These are phyloP conservation scores for Scutellaria minor DNA, from an alignment of 257 asterid genomes.

Conservation along the genomic window DNA sequence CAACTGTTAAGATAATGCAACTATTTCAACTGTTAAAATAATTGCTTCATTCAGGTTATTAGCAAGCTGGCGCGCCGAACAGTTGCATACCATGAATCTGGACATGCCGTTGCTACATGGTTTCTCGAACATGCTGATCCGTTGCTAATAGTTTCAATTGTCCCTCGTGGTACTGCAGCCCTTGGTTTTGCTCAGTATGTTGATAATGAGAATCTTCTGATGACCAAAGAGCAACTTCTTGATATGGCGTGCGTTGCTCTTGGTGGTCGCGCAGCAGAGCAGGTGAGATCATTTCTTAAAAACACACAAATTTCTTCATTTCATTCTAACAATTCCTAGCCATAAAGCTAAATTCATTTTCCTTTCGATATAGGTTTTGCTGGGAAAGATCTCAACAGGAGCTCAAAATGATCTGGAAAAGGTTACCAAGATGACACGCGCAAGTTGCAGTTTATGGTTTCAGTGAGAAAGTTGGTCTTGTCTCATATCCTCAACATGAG, in stretches of 20 bases:
- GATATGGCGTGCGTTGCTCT: constrained; percentile 92
- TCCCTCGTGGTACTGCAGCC: constrained; percentile 93
- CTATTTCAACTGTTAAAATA: too few relatives aligned
- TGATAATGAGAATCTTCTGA: constrained; percentile 76
- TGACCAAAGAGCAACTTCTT: constrained; percentile 87
- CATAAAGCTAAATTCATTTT: neutral
- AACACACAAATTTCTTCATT: too few relatives aligned
- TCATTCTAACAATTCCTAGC: neutral
- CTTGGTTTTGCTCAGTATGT: constrained; percentile 93
- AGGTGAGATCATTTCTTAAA: constrained; percentile 49
- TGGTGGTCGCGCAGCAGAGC: constrained; percentile 95
- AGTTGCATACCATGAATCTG: constrained; percentile 93
- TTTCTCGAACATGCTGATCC: constrained; percentile 92
- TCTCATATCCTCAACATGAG: constrained; percentile 70
- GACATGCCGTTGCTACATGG: constrained; percentile 94
- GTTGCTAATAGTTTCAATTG: constrained; percentile 77
- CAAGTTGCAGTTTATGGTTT: constrained; percentile 89
- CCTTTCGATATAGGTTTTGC: constrained; percentile 55
- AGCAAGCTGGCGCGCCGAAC: constrained; percentile 71
- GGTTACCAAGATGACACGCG: constrained; percentile 84
- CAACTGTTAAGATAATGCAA: too few relatives aligned
- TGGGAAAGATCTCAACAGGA: constrained; percentile 91
- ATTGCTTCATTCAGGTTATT: constrained; percentile 58
- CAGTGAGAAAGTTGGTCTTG: constrained; percentile 86
- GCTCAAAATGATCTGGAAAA: constrained; percentile 95